phyloP scores from a whole-genome alignment of 1,139 yeast species.

The Debaryomycetaceae sp. region DNA sequence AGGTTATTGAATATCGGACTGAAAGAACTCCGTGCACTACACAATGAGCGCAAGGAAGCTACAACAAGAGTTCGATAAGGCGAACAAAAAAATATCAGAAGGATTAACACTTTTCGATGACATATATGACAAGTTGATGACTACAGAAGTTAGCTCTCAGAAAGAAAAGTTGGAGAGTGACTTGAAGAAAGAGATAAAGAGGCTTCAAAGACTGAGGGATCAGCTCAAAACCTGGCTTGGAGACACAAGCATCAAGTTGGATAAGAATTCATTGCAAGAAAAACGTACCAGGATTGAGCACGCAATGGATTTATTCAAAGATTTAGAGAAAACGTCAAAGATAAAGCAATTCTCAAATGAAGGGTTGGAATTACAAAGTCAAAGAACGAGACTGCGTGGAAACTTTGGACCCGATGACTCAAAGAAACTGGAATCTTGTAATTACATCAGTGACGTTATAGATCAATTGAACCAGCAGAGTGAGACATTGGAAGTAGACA shows the following conservation, averaged over 20 bases:
- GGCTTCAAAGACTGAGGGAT: constrained; percentile 89
- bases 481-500: constrained; percentile 75
- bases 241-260: constrained; percentile 89
- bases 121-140: constrained; percentile 80
- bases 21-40: not conserved
- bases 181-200: constrained; percentile 92
- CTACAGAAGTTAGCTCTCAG: constrained; percentile 81
- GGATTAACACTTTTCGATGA: constrained; percentile 88
- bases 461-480: constrained; percentile 84
- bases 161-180: constrained; percentile 93
- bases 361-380: constrained; percentile 71
- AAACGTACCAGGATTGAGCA: constrained; percentile 81
- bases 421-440: constrained; percentile 71
- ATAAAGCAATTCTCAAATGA: constrained; percentile 95
- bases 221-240: constrained; percentile 95
- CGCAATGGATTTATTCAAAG: constrained; percentile 96
- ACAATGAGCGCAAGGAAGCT: constrained; percentile 46
- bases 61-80: constrained; percentile 86
- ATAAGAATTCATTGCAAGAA: constrained; percentile 67
- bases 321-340: constrained; percentile 90
- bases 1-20: not conserved
- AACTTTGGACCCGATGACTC: constrained; percentile 70
- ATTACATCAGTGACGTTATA: constrained; percentile 68
- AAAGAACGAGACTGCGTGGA: constrained; percentile 27
- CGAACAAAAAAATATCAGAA: constrained; percentile 90